Evolutionary conservation across 169 alveolate genomes (phyloP).

Genomic region (Babesia bigemina): DNA sequence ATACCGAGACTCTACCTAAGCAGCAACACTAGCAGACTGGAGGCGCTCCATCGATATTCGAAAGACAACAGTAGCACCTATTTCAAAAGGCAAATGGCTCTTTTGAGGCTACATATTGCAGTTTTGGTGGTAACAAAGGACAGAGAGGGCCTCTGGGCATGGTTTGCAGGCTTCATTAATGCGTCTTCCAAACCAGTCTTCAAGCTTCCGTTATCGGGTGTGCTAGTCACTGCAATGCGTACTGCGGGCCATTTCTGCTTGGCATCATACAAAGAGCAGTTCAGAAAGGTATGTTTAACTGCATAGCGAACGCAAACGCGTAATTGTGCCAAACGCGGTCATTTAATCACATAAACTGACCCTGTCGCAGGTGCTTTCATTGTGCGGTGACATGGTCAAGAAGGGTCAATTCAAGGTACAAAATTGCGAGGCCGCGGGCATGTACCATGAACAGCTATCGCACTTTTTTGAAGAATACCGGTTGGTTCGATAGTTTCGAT

Average conservation of each 20-base stretch:
- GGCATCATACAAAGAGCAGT: conserved; percentile 41
- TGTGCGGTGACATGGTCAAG: conserved; percentile 15
- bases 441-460: conserved; percentile 52
- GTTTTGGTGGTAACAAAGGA: conserved; percentile 49
- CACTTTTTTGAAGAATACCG: conserved; percentile 41
- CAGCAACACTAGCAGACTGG: conserved; percentile 6
- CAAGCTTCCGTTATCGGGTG: conserved; percentile 37
- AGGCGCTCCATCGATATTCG: conserved; percentile 21
- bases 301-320: neutral
- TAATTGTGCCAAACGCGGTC: neutral
- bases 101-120: conserved; percentile 47
- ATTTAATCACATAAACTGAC: neutral
- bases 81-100: conserved; percentile 15
- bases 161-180: conserved; percentile 51
- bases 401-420: conserved; percentile 14
- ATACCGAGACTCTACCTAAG: conserved; percentile 48
- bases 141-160: conserved; percentile 36
- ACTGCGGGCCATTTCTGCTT: conserved; percentile 21
- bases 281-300: conserved; percentile 44
- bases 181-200: conserved; percentile 42
- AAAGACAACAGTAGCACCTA: conserved; percentile 10
- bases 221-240: conserved; percentile 37
- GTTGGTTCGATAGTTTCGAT: conserved; percentile 3
- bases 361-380: neutral
- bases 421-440: conserved; percentile 24